Evolutionary conservation across 352 stramenopile species (phyloP).

Genomic region (Globisporangium sylvaticum): DNA sequence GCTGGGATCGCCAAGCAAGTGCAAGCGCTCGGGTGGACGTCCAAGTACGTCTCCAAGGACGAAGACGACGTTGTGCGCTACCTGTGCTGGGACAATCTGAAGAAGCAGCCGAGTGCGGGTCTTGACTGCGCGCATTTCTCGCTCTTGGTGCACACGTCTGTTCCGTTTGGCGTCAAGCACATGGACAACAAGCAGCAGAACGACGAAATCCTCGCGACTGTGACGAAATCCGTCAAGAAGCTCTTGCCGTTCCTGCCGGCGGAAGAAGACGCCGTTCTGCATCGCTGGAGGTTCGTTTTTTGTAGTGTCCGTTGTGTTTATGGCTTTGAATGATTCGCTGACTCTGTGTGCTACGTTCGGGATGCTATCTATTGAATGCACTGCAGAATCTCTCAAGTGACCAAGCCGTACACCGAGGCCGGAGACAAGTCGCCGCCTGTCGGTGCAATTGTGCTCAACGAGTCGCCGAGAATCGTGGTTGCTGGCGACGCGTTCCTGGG

Average conservation of each 20-base stretch:
- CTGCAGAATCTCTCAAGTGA: conserved; percentile 64
- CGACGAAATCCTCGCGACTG: conserved; percentile 47
- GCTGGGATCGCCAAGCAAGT: conserved; percentile 30
- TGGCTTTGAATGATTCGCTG: not conserved
- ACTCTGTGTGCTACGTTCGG: not conserved
- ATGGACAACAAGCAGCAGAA: conserved; percentile 56
- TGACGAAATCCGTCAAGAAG: conserved; percentile 45
- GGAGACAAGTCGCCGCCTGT: conserved; percentile 8
- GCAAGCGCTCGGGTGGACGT: conserved; percentile 49
- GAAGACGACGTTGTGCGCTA: conserved; percentile 71
- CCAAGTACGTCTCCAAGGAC: conserved; percentile 49
- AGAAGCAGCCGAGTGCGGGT: conserved; percentile 30
- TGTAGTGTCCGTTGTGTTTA: not conserved
- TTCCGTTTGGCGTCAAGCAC: conserved; percentile 48
- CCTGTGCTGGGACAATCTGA: conserved; percentile 74
- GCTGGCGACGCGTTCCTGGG: conserved; percentile 65
- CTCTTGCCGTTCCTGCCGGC: conserved; percentile 52
- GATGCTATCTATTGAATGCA: not conserved
- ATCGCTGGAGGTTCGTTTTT: conserved; percentile 53
- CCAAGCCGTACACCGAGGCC: conserved; percentile 32
- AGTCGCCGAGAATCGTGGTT: conserved; percentile 52
- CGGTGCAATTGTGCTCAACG: conserved; percentile 34
- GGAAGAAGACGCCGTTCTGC: conserved; percentile 41
- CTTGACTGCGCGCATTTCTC: conserved; percentile 16
- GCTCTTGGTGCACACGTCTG: conserved; percentile 65